Evolutionary conservation across 2,329 filamentous ascomycete species (phyloP), one percentile per base, ranked within the genome.

Genomic region (Phyllosticta citrichinensis): DNA sequence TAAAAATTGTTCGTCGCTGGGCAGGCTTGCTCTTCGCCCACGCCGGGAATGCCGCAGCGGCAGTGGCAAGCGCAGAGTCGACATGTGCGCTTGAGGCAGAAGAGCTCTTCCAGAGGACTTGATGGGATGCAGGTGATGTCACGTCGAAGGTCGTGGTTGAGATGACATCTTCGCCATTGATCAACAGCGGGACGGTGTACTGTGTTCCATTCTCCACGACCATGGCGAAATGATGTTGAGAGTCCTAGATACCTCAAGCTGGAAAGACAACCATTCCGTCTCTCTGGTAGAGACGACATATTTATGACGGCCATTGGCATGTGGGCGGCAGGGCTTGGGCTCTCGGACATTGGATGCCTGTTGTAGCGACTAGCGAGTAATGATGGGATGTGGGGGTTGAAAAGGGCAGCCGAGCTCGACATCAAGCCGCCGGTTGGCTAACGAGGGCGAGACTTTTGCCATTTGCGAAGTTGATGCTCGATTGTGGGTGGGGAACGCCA

Each of bases 1-100:
- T 76, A 62, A 95, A 79, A 64, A 95, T 84, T 65, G 87, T 82
- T 40, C 88, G 84, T 50, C 88, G 86, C 24, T 79, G 69, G 24
- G 76, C 69, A 1, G 85, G 82, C 54, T 83, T 84, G 2, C 82
- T 82, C 65, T 81, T 82, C 52, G 81, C 79, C 90, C 90, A 96
- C 62, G 80, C 74, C 52, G 81, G 81, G 72, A 89, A 87, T 1
- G 90, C 89, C 14, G 78, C 77, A n/a, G 84, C 77, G 0, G 89
- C 88, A 10, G 85, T 81, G 10, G 76, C 73, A 19, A 81, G 73
- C 27, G 86, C 86, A 64, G 83, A 77, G 2, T 76, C 73, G 55
- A 82, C 81, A 66, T 85, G 78, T 9, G 77, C 71, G 47, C 80
- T 75, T 2, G 84, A 83, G 35, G 81, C 83, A 35, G 80, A 79